Base-by-base conservation (phyloP, 805 yeast genomes). In the Candida xyloterini region DNA sequence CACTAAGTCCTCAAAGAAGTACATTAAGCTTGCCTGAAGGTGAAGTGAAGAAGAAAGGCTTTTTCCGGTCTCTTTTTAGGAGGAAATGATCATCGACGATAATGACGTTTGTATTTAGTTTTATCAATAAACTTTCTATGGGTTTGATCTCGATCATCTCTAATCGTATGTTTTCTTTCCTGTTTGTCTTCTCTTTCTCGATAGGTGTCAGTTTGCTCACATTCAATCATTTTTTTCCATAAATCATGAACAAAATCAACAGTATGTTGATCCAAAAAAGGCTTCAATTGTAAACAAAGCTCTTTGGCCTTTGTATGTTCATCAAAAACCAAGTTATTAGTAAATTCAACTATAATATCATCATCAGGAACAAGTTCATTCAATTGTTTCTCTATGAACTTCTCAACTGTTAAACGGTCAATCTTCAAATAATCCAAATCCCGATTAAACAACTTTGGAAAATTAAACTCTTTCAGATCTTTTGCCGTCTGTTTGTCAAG, bases 291-390 rank as follows among this genome's bases (percentile, higher is more conserved):
- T 9, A 56, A 43, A 31, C 67, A 67, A 16, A 76, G 62, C 9
- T 58, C 60, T 22, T 60, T 57, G n/a, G 72, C 67, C 38, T 66
- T 64, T 0, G 74, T 70, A 13, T 47, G 43, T 7, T 60, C 66
- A 7, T 56, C 63, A 27, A 76, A 51, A 0, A 53, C 38, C 31
- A 76, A 53, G 50, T 76, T 78, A 34, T 57, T 55, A 4, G 71
- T 53, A 40, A 71, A 74, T 27, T 70, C 78, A 3, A 64, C 58
- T 3, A 76, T 68, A 13, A 56, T 57, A 16, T 76, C 81, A 47
- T 76, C 81, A 32, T 72, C 78, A 0, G 76, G 76, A 10, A 74
- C 52, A 9, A 62, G 54, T 31, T 60, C 52, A 11, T 62, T 54
- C 22, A 74, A 40, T 34, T 56, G 48, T 4, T 52, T 48, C 2